phyloP scores from a whole-genome alignment of 2,329 filamentous ascomycete species.

The Clathrospora elynae region DNA sequence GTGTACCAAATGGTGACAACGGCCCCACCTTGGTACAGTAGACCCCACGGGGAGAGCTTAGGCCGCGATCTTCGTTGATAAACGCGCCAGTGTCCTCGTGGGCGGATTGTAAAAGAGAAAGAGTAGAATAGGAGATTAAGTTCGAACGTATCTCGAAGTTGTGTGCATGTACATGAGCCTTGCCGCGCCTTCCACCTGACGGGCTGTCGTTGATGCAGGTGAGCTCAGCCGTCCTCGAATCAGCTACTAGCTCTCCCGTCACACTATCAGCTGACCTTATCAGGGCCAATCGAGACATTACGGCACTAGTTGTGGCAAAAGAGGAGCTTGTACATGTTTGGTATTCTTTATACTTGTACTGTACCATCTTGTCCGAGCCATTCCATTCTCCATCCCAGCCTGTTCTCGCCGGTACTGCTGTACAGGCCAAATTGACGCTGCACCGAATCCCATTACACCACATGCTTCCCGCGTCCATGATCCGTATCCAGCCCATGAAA shows the following conservation, averaged over 20 bases:
- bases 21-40: slow-evolving; percentile 22
- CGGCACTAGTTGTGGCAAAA: slow-evolving; percentile 2
- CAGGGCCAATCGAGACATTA: slow-evolving; percentile 14
- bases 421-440: slow-evolving; percentile 18
- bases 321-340: slow-evolving; percentile 11
- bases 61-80: slow-evolving; percentile 16
- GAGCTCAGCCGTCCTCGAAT: slow-evolving; percentile 11
- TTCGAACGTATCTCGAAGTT: slow-evolving; percentile 3
- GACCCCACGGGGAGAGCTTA: slow-evolving; percentile 24
- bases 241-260: slow-evolving; percentile 6
- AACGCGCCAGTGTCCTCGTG: slow-evolving; percentile 12
- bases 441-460: slow-evolving; percentile 28
- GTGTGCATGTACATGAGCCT: slow-evolving; percentile 8
- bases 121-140: slow-evolving; percentile 2
- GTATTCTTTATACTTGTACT: slow-evolving; percentile 17
- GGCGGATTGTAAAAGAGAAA: slow-evolving; percentile 1
- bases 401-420: slow-evolving; percentile 22
- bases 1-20: slow-evolving; percentile 14
- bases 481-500: slow-evolving; percentile 23
- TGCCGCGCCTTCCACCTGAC: slow-evolving; percentile 13
- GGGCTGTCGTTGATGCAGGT: slow-evolving; percentile 17
- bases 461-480: slow-evolving; percentile 20
- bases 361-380: slow-evolving; percentile 13
- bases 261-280: slow-evolving; percentile 33
- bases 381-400: slow-evolving; percentile 16